Percentiles rank a stretch among this genome's conserved stretches.
phyloP scores from a whole-genome alignment of 2,329 filamentous ascomycete genomes.

The Plectosphaerella cucumerina region DNA sequence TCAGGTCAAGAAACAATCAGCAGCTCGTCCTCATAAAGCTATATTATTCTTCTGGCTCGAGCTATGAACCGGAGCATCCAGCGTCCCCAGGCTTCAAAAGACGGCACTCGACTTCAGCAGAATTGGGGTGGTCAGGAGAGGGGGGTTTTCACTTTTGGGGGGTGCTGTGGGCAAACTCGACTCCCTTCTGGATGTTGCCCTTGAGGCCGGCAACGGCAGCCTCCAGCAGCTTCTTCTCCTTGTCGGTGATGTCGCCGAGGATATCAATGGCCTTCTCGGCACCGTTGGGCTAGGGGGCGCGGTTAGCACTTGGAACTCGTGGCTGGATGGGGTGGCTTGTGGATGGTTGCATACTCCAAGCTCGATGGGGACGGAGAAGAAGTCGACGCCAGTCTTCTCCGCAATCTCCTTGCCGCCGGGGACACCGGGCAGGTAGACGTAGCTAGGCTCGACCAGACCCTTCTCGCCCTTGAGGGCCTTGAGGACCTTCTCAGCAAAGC shows the following conservation, averaged over 20 bases:
- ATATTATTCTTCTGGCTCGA: constrained; percentile 7
- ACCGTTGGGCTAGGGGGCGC: constrained; percentile 62
- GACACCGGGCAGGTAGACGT: constrained; percentile 89
- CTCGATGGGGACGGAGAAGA: constrained; percentile 94
- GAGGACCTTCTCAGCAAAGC: constrained; percentile 92
- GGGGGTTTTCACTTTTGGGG: constrained; percentile 73
- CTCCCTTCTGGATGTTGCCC: constrained; percentile 91
- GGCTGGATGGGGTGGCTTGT: constrained; percentile 3
- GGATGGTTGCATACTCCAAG: constrained; percentile 76
- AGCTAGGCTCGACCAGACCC: constrained; percentile 91
- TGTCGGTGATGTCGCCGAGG: constrained; percentile 70
- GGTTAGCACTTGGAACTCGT: constrained; percentile 22
- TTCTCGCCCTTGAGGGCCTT: constrained; percentile 85
- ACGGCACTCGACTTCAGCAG: neutral
- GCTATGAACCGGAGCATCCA: neutral
- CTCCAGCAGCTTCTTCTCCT: constrained; percentile 84
- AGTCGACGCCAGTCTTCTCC: constrained; percentile 81
- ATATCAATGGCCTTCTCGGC: constrained; percentile 82
- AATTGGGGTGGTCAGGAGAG: constrained; percentile 15
- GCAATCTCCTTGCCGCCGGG: constrained; percentile 80
- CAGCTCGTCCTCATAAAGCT: constrained; percentile 15
- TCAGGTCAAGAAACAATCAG: constrained; percentile 20
- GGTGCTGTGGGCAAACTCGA: constrained; percentile 83
- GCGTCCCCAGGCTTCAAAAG: neutral
- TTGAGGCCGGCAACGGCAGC: constrained; percentile 74